Percentiles rank a stretch among this genome's conserved stretches.
These are phyloP conservation scores for Gelatoporia subvermispora DNA, from an alignment of 768 basidiomycete genomes.

Conservation along the genomic window DNA sequence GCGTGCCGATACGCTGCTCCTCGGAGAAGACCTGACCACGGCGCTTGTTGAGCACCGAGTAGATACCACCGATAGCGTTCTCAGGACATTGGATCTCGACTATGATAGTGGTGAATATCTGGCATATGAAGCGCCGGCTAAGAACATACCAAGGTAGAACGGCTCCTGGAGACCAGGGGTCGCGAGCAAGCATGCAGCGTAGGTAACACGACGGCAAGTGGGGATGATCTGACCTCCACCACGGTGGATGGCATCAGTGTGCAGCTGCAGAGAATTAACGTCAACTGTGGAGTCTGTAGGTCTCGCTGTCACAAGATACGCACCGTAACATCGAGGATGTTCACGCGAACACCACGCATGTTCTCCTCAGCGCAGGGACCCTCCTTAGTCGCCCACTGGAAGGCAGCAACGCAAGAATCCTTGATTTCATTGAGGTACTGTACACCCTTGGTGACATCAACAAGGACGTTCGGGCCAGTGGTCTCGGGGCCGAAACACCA, in stretches of 20 bases:
- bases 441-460: slow-evolving; percentile 98
- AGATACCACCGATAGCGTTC: slow-evolving; percentile 96
- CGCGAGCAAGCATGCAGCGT: slow-evolving; percentile 92
- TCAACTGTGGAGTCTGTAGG: slow-evolving; percentile 1
- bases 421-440: slow-evolving; percentile 99
- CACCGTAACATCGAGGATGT: slow-evolving; percentile 93
- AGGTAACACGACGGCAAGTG: slow-evolving; percentile 91
- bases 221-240: slow-evolving; percentile 99
- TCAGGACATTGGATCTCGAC: slow-evolving; percentile 99
- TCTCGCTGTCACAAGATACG: slow-evolving; percentile 21
- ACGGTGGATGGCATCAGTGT: slow-evolving; percentile 98
- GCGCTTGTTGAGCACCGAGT: slow-evolving; percentile 89
- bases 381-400: slow-evolving; percentile 99
- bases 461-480: slow-evolving; percentile 92
- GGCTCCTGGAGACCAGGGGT: slow-evolving; percentile 93
- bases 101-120: slow-evolving; percentile 20
- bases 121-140: neutral
- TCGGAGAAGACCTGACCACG: slow-evolving; percentile 98
- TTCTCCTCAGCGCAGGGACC: slow-evolving; percentile 95
- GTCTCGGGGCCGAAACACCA: slow-evolving; percentile 99
- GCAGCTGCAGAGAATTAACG: slow-evolving; percentile 50
- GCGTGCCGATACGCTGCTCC: slow-evolving; percentile 95
- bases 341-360: slow-evolving; percentile 97
- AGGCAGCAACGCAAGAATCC: slow-evolving; percentile 97
- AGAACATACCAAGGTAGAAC: slow-evolving; percentile 74